These are phyloP conservation scores for Plenodomus lindquistii DNA, from an alignment of 2,329 filamentous ascomycete species.

Conservation along the genomic window DNA sequence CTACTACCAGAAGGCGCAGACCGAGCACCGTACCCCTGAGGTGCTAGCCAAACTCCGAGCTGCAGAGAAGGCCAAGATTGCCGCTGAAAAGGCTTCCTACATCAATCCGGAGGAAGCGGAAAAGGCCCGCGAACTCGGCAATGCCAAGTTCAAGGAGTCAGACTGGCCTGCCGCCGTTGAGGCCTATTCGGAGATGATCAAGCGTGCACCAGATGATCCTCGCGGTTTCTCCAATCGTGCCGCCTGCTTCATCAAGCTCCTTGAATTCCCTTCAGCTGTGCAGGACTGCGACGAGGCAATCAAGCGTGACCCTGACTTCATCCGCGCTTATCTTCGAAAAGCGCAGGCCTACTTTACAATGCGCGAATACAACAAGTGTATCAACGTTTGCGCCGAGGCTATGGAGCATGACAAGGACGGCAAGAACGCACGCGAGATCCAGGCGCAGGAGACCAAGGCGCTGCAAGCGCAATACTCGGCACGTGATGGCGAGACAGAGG, in stretches of 20 bases:
- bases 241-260: conserved; percentile 93
- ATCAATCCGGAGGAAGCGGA: conserved; percentile 91
- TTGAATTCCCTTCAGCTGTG: conserved; percentile 91
- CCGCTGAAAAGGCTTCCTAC: conserved; percentile 76
- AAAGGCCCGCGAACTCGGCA: conserved; percentile 90
- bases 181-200: conserved; percentile 94
- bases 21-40: conserved; percentile 94
- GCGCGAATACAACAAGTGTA: conserved; percentile 95
- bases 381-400: conserved; percentile 87
- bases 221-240: conserved; percentile 97
- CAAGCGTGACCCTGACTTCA: conserved; percentile 87
- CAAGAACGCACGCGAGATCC: conserved; percentile 88
- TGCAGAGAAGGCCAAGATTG: conserved; percentile 83
- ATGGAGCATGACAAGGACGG: conserved; percentile 74
- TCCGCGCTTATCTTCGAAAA: conserved; percentile 95
- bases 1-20: conserved; percentile 91
- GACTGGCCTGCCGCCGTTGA: conserved; percentile 96
- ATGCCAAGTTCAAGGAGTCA: conserved; percentile 94
- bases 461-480: conserved; percentile 86
- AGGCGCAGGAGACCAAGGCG: conserved; percentile 92
- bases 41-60: conserved; percentile 89
- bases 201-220: conserved; percentile 89
- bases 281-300: conserved; percentile 91
- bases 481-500: conserved; percentile 92
- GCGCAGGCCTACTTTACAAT: conserved; percentile 94